Conservation (phyloP, 371 early-diverging fungal genomes). For the Mortierella sp. region DNA sequence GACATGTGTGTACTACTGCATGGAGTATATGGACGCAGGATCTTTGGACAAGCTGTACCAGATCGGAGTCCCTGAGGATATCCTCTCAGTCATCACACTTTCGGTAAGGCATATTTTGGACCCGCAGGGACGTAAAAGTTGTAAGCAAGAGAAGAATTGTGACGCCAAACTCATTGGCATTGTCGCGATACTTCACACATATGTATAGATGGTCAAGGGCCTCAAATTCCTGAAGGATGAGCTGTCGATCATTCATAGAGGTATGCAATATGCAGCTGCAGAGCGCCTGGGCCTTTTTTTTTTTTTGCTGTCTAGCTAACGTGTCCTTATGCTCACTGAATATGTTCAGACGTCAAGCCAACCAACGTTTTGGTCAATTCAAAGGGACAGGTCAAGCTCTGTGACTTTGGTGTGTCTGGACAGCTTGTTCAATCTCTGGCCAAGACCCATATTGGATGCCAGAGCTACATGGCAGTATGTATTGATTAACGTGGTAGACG, state of each 20-base stretch:
- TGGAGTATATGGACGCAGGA: constrained; percentile 96
- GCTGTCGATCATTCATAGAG: constrained; percentile 91
- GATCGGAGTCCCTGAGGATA: constrained; percentile 85
- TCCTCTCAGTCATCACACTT: constrained; percentile 81
- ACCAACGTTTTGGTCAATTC: constrained; percentile 92
- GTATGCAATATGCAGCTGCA: constrained; percentile 22
- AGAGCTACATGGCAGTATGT: constrained; percentile 93
- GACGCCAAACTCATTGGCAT: constrained; percentile 5
- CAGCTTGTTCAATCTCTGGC: constrained; percentile 91
- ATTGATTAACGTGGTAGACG: constrained; percentile 3
- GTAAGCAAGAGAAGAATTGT: neutral
- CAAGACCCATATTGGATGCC: constrained; percentile 94
- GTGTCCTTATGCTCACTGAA: no score
- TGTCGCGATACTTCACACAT: neutral
- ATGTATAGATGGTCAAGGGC: constrained; percentile 83
- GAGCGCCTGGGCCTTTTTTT: no score
- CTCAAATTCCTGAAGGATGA: constrained; percentile 90
- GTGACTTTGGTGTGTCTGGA: constrained; percentile 93
- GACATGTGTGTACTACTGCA: constrained; percentile 94
- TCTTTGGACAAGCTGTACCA: constrained; percentile 90
- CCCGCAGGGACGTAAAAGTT: no score
- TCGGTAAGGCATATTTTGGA: constrained; percentile 63
- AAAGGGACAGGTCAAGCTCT: constrained; percentile 91
- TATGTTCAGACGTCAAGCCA: constrained; percentile 87
- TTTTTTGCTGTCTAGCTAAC: no score